A percentile compares a stretch with the other conserved stretches of the same genome.
phyloP scores from a whole-genome alignment of 495 filamentous ascomycete species.

The Cercophora newfieldiana region DNA sequence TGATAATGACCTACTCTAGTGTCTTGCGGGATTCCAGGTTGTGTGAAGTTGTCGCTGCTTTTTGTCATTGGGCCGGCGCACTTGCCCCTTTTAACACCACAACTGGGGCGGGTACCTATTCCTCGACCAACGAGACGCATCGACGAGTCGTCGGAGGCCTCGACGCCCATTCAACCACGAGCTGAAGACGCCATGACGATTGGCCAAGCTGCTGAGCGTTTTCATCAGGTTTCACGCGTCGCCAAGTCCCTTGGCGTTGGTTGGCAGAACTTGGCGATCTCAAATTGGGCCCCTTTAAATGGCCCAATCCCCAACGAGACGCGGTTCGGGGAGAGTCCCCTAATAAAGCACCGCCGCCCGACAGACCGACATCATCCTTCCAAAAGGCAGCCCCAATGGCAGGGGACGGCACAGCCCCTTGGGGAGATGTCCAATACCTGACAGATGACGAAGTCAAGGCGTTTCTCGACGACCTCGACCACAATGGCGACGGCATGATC shows the following conservation, averaged over 20 bases:
- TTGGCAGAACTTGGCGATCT: conserved; percentile 6
- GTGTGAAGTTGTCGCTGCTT: no score
- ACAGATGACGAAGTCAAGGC: conserved; percentile 17
- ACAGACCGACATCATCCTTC: neutral
- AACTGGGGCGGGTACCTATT: no score
- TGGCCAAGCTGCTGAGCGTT: conserved; percentile 12
- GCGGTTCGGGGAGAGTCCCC: neutral
- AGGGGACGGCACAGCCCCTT: conserved; percentile 2
- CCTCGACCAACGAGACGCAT: no score
- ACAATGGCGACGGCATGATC: conserved; percentile 38
- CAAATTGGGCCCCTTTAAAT: neutral
- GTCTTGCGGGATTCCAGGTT: no score
- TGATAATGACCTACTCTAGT: no score
- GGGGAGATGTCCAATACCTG: conserved; percentile 23
- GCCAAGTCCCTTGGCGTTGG: conserved; percentile 5
- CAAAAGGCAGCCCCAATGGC: neutral
- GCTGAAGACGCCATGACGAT: neutral
- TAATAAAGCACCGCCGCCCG: neutral
- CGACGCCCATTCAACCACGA: no score
- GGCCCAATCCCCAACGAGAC: neutral
- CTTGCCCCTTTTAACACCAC: no score
- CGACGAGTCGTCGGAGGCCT: no score
- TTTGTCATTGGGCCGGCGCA: no score
- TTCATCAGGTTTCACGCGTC: conserved; percentile 4
- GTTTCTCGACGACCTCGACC: conserved; percentile 42